Conservation (phyloP, 306 rosid genomes). For the Acacia confusa region DNA sequence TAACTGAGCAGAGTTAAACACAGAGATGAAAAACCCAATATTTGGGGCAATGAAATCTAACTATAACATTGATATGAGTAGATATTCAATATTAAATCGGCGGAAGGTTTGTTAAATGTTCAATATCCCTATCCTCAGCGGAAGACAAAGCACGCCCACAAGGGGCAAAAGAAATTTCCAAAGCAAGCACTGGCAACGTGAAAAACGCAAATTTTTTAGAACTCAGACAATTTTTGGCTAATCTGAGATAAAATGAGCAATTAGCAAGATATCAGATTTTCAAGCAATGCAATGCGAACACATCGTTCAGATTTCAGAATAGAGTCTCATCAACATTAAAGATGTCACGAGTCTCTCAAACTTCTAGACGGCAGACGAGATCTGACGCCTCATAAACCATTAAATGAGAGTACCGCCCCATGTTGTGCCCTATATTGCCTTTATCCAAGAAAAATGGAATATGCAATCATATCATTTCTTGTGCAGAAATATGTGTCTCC, state of each 20-base stretch:
- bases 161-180: background rate
- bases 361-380: background rate
- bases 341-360: background rate
- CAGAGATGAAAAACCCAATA: background rate
- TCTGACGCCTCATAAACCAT: conserved; percentile 20
- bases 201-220: background rate
- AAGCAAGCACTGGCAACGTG: background rate
- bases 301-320: conserved; percentile 17
- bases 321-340: background rate
- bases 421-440: background rate
- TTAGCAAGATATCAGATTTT: background rate
- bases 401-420: background rate
- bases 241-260: conserved; percentile 6
- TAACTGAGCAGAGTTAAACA: background rate
- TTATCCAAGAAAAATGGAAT: background rate
- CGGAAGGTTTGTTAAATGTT: conserved; percentile 7
- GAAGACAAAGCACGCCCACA: conserved; percentile 6
- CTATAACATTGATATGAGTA: conserved; percentile 12
- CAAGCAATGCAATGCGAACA: conserved; percentile 19
- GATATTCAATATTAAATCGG: conserved; percentile 9
- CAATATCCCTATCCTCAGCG: background rate
- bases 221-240: conserved; percentile 1
- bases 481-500: background rate
- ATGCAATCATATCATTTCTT: background rate
- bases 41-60: conserved; percentile 17